These are phyloP conservation scores for Spatholobus suberectus DNA, from an alignment of 306 rosid genomes.

Conservation along the genomic window DNA sequence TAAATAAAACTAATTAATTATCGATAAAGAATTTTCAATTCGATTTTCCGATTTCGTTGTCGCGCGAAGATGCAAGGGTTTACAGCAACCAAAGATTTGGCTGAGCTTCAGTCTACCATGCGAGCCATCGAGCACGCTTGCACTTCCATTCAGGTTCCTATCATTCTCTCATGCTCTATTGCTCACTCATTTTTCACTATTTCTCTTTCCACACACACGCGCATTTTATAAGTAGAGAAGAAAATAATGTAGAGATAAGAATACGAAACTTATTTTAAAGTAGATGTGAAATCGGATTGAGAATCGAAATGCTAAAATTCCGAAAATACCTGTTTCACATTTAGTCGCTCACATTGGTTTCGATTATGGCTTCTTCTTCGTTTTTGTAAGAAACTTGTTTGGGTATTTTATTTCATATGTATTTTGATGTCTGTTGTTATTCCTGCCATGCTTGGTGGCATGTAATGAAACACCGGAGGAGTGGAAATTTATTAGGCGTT, in stretches of 20 bases:
- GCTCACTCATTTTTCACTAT: neutral
- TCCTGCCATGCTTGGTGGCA: neutral
- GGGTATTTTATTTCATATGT: neutral
- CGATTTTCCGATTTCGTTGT: neutral
- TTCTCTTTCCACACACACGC: neutral
- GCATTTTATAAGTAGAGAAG: neutral
- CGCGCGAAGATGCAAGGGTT: conserved; percentile 71
- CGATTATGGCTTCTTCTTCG: neutral
- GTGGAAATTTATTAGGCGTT: neutral
- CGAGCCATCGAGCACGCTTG: conserved; percentile 84
- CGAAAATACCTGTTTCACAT: neutral
- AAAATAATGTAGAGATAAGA: neutral
- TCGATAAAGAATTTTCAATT: conserved; percentile 2
- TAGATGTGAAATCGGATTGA: neutral
- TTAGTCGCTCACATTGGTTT: neutral
- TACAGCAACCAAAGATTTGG: conserved; percentile 55
- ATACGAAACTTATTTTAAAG: neutral
- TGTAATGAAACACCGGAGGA: neutral
- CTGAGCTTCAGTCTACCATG: conserved; percentile 87
- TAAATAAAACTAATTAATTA: neutral
- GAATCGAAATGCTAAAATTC: neutral
- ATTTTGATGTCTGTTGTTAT: neutral
- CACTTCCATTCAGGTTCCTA: conserved; percentile 77
- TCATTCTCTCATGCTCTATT: neutral
- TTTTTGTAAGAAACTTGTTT: neutral